Conservation (phyloP, 345 rosid species). For the Firmiana major region DNA sequence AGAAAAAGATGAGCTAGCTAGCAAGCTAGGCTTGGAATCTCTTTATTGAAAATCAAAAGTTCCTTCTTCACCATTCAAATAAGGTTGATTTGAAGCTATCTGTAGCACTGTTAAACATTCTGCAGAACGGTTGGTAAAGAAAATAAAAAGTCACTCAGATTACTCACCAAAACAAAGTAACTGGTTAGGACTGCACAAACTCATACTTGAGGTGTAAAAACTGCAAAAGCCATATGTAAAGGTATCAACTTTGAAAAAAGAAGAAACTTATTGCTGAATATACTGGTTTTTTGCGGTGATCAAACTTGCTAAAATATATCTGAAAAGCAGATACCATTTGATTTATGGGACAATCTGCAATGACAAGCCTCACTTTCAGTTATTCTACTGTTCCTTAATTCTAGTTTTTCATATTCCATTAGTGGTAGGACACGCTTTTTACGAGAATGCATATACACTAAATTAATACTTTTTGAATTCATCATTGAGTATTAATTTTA, state of each 20-base stretch:
- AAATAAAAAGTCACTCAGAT: conserved; percentile 18
- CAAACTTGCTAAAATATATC: neutral
- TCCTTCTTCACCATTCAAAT: conserved; percentile 8
- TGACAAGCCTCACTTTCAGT: neutral
- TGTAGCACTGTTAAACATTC: neutral
- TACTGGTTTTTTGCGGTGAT: conserved; percentile 2
- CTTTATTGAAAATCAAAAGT: conserved; percentile 16
- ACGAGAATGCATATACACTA: neutral
- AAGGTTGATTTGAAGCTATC: neutral
- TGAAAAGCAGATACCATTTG: neutral
- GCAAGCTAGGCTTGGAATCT: conserved; percentile 9
- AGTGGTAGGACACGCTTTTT: neutral
- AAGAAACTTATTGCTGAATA: conserved; percentile 9
- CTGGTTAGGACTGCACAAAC: neutral
- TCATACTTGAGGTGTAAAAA: conserved; percentile 3
- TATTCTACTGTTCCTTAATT: neutral
- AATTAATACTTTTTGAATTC: too few species aligned
- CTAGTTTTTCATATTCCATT: neutral
- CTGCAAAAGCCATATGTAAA: conserved; percentile 16
- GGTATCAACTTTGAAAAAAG: neutral
- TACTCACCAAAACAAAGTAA: neutral
- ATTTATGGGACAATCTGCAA: neutral
- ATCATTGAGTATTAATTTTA: too few species aligned
- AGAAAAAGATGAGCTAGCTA: conserved; percentile 6
- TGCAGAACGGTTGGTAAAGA: conserved; percentile 19